A percentile compares a stretch with the other conserved stretches of the same genome.
Evolutionary conservation across 2,329 filamentous ascomycete species (phyloP).

Genomic region (Exophiala dermatitidis): DNA sequence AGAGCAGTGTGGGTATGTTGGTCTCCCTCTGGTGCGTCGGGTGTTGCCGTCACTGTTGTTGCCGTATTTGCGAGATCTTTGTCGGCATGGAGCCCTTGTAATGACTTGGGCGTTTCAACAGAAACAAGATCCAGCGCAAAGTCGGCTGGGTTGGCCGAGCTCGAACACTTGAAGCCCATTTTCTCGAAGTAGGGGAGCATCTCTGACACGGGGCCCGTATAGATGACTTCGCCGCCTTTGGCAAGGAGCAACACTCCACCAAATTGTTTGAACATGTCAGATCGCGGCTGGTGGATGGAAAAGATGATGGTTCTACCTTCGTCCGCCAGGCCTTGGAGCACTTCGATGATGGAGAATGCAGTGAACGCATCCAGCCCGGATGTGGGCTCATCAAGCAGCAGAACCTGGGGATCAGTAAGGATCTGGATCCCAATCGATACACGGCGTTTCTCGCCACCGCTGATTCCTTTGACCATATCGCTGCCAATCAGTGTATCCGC

Average conservation of each 20-base stretch:
- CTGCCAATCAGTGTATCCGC: conserved; percentile 69
- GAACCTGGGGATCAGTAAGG: conserved; percentile 69
- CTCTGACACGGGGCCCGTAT: conserved; percentile 57
- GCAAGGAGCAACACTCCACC: conserved; percentile 71
- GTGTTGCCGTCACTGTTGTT: neutral
- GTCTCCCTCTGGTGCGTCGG: neutral
- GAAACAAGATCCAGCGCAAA: conserved; percentile 69
- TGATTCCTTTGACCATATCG: conserved; percentile 73
- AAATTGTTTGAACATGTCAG: conserved; percentile 69
- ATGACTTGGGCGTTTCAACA: conserved; percentile 22
- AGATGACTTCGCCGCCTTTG: conserved; percentile 62
- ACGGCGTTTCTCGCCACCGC: conserved; percentile 75
- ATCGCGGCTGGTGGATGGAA: conserved; percentile 79
- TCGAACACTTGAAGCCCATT: conserved; percentile 56
- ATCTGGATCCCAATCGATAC: conserved; percentile 73
- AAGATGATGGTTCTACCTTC: conserved; percentile 60
- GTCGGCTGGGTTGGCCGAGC: conserved; percentile 73
- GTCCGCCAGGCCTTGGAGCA: conserved; percentile 59
- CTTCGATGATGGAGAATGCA: conserved; percentile 67
- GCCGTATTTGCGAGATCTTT: neutral
- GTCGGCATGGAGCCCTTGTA: conserved; percentile 44
- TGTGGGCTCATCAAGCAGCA: conserved; percentile 80
- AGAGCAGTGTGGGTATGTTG: too few relatives aligned
- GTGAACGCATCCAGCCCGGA: conserved; percentile 74
- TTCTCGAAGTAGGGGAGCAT: conserved; percentile 58